These are phyloP conservation scores for Funneliformis mosseae DNA, from an alignment of 192 early-diverging fungal species.

Conservation along the genomic window DNA sequence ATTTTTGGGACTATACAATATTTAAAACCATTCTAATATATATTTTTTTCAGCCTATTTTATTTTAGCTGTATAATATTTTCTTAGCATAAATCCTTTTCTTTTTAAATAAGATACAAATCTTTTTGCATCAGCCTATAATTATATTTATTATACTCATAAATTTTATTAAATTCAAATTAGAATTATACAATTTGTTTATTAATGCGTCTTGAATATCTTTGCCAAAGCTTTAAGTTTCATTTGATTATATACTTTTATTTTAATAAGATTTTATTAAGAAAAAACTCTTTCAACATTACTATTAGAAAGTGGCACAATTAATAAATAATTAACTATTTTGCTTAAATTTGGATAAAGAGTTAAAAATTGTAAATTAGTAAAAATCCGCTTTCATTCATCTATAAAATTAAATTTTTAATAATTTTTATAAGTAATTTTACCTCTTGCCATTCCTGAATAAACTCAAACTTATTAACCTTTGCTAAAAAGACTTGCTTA, in stretches of 20 bases:
- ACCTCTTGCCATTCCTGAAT: neutral
- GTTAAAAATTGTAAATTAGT: neutral
- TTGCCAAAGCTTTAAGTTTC: conserved; percentile 12
- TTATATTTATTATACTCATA: no score
- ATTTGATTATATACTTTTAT: conserved; percentile 3
- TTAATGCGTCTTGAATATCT: neutral
- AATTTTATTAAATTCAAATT: neutral
- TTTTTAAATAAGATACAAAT: no score
- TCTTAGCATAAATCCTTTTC: no score
- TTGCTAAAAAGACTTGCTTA: neutral
- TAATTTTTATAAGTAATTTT: no score
- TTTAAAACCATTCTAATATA: no score
- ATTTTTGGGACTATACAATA: no score
- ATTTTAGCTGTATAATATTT: no score
- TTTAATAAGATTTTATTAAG: conserved; percentile 11
- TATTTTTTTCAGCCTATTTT: no score
- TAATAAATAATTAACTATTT: conserved; percentile 9
- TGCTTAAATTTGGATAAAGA: neutral
- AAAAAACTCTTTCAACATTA: conserved; percentile 18
- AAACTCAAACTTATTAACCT: neutral
- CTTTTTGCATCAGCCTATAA: no score
- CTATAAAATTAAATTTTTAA: neutral
- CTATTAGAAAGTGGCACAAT: conserved; percentile 9
- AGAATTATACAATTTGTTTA: neutral
- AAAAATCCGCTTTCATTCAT: conserved; percentile 5